Evolutionary conservation across 2,329 filamentous ascomycete genomes (phyloP).

Genomic region (Xylaria sp.): DNA sequence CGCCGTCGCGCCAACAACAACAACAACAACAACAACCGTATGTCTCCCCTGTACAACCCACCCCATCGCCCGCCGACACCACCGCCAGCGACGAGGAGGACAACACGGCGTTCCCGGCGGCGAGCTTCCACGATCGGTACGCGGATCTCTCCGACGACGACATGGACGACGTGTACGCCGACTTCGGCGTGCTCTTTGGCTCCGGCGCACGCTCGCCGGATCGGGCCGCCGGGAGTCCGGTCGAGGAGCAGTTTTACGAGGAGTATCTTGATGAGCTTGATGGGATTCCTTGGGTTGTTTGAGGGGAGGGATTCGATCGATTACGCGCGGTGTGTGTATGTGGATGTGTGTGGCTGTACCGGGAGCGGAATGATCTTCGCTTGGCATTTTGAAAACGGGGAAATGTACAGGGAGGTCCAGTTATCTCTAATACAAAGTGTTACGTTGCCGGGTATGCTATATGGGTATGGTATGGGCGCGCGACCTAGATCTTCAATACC

Average conservation of each 20-base stretch:
- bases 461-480: neutral
- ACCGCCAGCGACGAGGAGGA: slow-evolving; percentile 56
- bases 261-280: slow-evolving; percentile 68
- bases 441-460: neutral
- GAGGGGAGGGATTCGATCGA: neutral
- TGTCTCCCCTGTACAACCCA: neutral
- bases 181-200: slow-evolving; percentile 65
- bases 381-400: neutral
- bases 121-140: slow-evolving; percentile 59
- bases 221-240: slow-evolving; percentile 42
- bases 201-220: slow-evolving; percentile 41
- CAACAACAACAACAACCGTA: no score
- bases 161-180: slow-evolving; percentile 64
- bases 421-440: neutral
- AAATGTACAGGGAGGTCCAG: neutral
- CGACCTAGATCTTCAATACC: neutral
- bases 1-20: neutral
- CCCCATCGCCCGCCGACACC: neutral
- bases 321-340: neutral
- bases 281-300: slow-evolving; percentile 61
- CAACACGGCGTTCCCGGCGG: slow-evolving; percentile 59
- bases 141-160: slow-evolving; percentile 56
- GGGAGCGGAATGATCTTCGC: neutral
- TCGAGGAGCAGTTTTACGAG: slow-evolving; percentile 60
- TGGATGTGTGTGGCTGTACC: neutral